Base-by-base conservation (phyloP, 768 basidiomycete genomes). In the Suillus subaureus region DNA sequence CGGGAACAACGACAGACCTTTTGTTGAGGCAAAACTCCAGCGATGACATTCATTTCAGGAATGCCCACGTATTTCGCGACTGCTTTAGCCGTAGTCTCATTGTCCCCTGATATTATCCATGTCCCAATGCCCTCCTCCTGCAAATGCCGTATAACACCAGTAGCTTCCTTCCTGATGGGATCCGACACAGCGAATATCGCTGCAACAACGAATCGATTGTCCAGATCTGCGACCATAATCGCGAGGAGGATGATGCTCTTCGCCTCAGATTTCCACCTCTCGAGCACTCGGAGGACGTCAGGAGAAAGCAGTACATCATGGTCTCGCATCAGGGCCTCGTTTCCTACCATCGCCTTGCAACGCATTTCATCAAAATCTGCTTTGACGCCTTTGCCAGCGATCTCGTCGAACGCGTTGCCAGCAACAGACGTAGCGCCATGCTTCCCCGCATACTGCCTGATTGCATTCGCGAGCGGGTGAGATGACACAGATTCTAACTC, bases 51-150 rank as follows among this genome's bases (percentile, higher is more conserved):
- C 31, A 78, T 78, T 45, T 80, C 75, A 0, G 87, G 82, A 62
- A 96, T 90, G 5, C 91, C 92, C 2, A 92, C 87, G 63, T 76
- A 78, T 64, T 75, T 76, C 0, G 90, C 93, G 35, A 96, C 89
- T 21, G 92, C 90, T 58, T 78, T 78, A 0, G 92, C 92, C 0
- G 94, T 94, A 7, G 73, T 73, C 64, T 84, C 82, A 65, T 87
- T 87, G 71, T 96, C 94, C 3, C 94, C 94, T 15, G 92, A 91
- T 31, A 94, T 86, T 85, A 96, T 93, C 86, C 88, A 93, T 0
- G 89, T 85, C 28, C 78, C 80, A 40, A 93, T 83, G 0, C 85
- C 85, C 45, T 80, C 79, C 3, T 78, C 73, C 39, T 82, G 84
- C 42, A 94, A 79, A 47, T 73, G 71, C n/a, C 79, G 72, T 43